Percentiles rank a stretch among this genome's conserved stretches.
These are phyloP conservation scores for Ustilago sp. DNA, from an alignment of 1,284 basidiomycete species.

Conservation along the genomic window DNA sequence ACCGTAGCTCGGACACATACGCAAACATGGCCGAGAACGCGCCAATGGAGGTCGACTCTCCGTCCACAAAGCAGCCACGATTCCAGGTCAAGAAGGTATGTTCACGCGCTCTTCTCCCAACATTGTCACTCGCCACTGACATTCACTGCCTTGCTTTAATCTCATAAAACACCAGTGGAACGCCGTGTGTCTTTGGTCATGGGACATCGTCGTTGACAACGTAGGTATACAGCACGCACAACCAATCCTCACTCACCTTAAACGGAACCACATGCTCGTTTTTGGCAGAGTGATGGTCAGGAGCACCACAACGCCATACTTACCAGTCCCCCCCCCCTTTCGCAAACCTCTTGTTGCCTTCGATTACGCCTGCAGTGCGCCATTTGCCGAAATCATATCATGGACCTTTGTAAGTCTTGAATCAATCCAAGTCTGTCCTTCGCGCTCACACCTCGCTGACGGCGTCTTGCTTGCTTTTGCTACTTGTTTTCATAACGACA, in stretches of 20 bases:
- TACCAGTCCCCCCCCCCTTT: not conserved
- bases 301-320: not conserved
- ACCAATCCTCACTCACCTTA: not conserved
- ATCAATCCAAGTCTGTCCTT: not conserved
- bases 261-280: not conserved
- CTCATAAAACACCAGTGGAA: conserved; percentile 60
- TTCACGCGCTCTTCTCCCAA: not conserved
- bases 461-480: not conserved
- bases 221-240: conserved; percentile 38
- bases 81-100: conserved; percentile 69
- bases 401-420: conserved; percentile 66
- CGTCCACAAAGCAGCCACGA: conserved; percentile 57
- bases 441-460: not conserved
- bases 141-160: not conserved
- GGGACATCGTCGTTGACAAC: conserved; percentile 69
- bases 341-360: not conserved
- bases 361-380: conserved; percentile 56
- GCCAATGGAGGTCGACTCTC: conserved; percentile 61
- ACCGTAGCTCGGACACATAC: conserved; percentile 4
- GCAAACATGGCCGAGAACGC: conserved; percentile 41
- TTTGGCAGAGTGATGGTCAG: not conserved
- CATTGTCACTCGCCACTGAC: conserved; percentile 10
- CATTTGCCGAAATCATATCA: conserved; percentile 69
- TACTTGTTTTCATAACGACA: conserved; percentile 67
- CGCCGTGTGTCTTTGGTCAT: conserved; percentile 67